Base-by-base conservation (phyloP, 2,329 filamentous ascomycete species). In the Colletotrichum cuscutae region DNA sequence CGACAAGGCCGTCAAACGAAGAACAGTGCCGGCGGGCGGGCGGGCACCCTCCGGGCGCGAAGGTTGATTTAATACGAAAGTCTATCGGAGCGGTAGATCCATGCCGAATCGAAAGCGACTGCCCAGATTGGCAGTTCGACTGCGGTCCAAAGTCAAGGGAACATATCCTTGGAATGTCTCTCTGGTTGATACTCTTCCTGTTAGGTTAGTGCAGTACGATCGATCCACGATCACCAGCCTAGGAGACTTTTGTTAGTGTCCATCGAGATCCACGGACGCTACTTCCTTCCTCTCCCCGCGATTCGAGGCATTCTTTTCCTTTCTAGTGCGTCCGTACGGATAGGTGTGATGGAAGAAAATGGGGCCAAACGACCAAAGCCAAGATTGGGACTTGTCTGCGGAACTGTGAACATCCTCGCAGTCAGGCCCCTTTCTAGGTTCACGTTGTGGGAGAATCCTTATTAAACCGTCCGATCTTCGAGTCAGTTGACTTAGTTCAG, bases 401-500 rank as follows among this genome's bases (percentile, higher is more conserved):
- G 26, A 46, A 35, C 4, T 35, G 11, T 35, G 32, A 35, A 52
- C 19, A 63, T 24, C 26, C 19, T 37, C 57, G 24, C 24, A 11
- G 54, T 5, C 58, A 28, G 4, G 42, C 13, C n/a, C 24, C 11
- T 37, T 11, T 49, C 42, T 24, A 12, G 28, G 60, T 52, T 32
- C 42, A 30, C n/a, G 15, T 32, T 12, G 46, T 13, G 5, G 46
- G 28, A 32, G n/a, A n/a, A 24, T 26, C 61, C 24, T 15, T 64
- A 15, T 22, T 22, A 22, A 9, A 12, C 58, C 64, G 58, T 72
- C 69, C 37, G 42, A 72, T 72, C 57, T 46, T n/a, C 52, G 69
- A 68, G 65, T 68, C 69, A 72, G 65, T n/a, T 37, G 69, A 63
- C 52, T 63, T 65, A 72, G 69, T 68, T 54, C 30, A 58, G 58